Evolutionary conservation across 805 yeast species (phyloP), one percentile per base, ranked within the genome.

Genomic region (Isabelozyma gotoi): DNA sequence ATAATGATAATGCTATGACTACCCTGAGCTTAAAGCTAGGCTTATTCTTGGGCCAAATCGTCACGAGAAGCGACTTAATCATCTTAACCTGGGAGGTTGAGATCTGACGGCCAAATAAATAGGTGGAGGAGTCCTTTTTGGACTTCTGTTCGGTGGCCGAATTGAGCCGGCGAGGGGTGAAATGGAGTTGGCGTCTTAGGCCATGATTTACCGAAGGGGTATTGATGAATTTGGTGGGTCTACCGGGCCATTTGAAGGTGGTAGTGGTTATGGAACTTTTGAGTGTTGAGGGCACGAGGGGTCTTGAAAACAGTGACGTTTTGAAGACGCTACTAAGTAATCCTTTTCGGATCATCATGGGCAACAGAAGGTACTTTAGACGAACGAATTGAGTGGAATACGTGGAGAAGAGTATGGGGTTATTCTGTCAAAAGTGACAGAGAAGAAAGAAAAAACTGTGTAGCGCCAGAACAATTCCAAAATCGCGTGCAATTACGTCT

Each of bases 11-110:
- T 0, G 98, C 97, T 5, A 86, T 49, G 0, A 85, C 65, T 1
- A 94, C 98, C 37, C 99, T 71, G 21, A 78, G 53, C 59, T 82
- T 86, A 46, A 84, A 84, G 42, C 82, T 74, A 4, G 77, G 72
- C 45, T 85, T 81, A 46, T 81, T 75, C 52, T 78, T 80, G 8
- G 96, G 96, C 96, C 96, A 88, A 12, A 88, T 75, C 44, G 89
- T 88, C 12, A 77, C 69, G 47, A 85, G 52, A 37, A 88, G 68
- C 40, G 87, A 84, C 53, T 71, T 74, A 44, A 88, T 65, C 62
- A 88, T 88, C 47, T 77, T 60, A 43, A 70, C 46, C 50, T 79
- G 80, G 2, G 81, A 75, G 1, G 68, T 61, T 35, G 61, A 46
- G 19, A 65, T 59, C 31, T 59, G 52, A 18, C 53, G 39, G 2